These are phyloP conservation scores for Cryptosporidium muris DNA, from an alignment of 169 alveolate genomes.

Conservation along the genomic window DNA sequence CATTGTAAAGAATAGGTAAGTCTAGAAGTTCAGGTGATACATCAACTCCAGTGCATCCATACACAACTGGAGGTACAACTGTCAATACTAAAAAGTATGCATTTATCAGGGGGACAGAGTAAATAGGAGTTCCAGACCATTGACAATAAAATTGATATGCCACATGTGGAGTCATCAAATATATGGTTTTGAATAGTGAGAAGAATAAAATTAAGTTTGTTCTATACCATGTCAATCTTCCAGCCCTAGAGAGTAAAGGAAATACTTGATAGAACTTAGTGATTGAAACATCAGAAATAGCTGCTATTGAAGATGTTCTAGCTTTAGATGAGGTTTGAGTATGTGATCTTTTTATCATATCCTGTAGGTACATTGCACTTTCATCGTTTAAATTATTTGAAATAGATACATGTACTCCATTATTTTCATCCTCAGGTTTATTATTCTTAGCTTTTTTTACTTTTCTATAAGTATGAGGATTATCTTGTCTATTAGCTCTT, in stretches of 20 bases:
- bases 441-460: background rate
- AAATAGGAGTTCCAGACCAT: slow-evolving; percentile 45
- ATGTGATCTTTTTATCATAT: too few relatives aligned
- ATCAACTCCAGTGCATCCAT: slow-evolving; percentile 36
- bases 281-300: slow-evolving; percentile 23
- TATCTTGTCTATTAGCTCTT: background rate
- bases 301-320: background rate
- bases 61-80: slow-evolving; percentile 10
- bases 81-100: slow-evolving; percentile 18
- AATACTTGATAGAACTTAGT: slow-evolving; percentile 33
- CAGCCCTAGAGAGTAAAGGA: slow-evolving; percentile 52
- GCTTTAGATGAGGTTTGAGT: too few relatives aligned
- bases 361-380: too few relatives aligned
- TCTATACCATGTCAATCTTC: slow-evolving; percentile 43
- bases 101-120: background rate
- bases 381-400: background rate
- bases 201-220: slow-evolving; percentile 2
- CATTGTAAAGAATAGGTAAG: slow-evolving; percentile 30
- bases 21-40: slow-evolving; percentile 34
- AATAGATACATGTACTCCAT: background rate
- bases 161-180: slow-evolving; percentile 22
- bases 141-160: slow-evolving; percentile 37
- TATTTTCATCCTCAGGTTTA: background rate
- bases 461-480: background rate
- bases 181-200: slow-evolving; percentile 11